These are phyloP conservation scores for Melastoma malabathricum DNA, from an alignment of 345 rosid genomes.

Conservation along the genomic window DNA sequence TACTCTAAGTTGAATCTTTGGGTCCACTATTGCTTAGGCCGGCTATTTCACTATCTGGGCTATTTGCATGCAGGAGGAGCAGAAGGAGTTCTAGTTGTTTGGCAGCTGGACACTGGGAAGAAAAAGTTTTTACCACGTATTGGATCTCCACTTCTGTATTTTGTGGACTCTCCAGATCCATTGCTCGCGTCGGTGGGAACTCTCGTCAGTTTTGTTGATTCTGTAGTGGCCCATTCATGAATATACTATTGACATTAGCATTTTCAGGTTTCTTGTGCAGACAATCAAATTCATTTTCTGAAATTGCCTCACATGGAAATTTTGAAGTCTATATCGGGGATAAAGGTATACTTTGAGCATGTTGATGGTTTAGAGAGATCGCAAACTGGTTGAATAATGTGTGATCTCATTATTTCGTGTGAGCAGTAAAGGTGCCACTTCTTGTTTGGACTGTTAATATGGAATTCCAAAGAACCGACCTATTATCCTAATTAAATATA, in stretches of 20 bases:
- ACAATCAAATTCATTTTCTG: slow-evolving; percentile 82
- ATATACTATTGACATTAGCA: background rate
- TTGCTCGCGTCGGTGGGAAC: slow-evolving; percentile 63
- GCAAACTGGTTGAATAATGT: too few species aligned
- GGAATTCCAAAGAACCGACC: too few species aligned
- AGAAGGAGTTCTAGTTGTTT: slow-evolving; percentile 96
- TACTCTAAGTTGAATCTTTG: too few species aligned
- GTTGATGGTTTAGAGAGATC: too few species aligned
- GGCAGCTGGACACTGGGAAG: slow-evolving; percentile 95
- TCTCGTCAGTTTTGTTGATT: background rate
- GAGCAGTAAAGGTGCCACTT: too few species aligned
- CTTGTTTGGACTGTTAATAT: too few species aligned
- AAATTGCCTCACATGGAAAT: slow-evolving; percentile 90
- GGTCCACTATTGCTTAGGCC: too few species aligned
- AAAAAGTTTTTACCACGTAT: slow-evolving; percentile 88
- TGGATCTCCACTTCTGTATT: slow-evolving; percentile 78
- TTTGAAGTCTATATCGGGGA: slow-evolving; percentile 69
- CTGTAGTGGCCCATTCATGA: slow-evolving; percentile 10
- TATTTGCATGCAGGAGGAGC: slow-evolving; percentile 55
- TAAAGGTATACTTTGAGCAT: slow-evolving; percentile 51
- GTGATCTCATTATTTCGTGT: too few species aligned
- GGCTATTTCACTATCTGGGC: background rate
- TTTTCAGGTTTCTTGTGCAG: slow-evolving; percentile 85
- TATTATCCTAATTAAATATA: too few species aligned
- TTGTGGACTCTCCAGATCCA: slow-evolving; percentile 64